Conservation (phyloP, 2,329 filamentous ascomycete species). For the Calonectria leucothoes region DNA sequence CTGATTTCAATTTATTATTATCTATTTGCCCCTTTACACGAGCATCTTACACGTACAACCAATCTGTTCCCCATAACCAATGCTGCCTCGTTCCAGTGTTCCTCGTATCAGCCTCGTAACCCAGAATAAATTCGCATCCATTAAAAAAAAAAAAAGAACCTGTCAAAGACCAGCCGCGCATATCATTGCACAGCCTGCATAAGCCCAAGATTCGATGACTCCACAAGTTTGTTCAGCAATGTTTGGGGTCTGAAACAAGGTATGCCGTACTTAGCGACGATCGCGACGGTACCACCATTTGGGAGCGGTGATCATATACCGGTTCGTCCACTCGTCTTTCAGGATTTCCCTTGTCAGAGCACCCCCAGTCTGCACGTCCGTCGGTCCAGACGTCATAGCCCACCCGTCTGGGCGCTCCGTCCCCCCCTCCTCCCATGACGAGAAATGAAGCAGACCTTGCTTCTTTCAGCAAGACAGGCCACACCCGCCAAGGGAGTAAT, state of each 20-base stretch:
- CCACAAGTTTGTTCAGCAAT: not conserved
- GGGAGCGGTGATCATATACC: not conserved
- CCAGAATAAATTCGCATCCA: not conserved
- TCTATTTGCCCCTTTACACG: not conserved
- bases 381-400: not conserved
- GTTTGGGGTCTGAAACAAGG: conserved; percentile 1
- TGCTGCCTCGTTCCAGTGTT: not conserved
- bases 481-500: not conserved
- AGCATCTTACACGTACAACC: not conserved
- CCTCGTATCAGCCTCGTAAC: not conserved
- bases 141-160: not conserved
- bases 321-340: not conserved
- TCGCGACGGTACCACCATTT: not conserved
- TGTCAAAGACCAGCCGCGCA: not conserved
- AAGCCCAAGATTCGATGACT: not conserved
- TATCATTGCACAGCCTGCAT: not conserved
- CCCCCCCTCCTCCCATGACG: not conserved
- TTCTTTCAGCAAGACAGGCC: not conserved
- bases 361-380: not conserved
- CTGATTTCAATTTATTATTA: not conserved
- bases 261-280: not conserved
- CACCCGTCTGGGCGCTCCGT: not conserved
- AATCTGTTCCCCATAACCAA: not conserved
- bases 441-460: not conserved
- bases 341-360: not conserved